Evolutionary conservation across 768 basidiomycete species (phyloP).

Genomic region (Cystobasidium ongulense): DNA sequence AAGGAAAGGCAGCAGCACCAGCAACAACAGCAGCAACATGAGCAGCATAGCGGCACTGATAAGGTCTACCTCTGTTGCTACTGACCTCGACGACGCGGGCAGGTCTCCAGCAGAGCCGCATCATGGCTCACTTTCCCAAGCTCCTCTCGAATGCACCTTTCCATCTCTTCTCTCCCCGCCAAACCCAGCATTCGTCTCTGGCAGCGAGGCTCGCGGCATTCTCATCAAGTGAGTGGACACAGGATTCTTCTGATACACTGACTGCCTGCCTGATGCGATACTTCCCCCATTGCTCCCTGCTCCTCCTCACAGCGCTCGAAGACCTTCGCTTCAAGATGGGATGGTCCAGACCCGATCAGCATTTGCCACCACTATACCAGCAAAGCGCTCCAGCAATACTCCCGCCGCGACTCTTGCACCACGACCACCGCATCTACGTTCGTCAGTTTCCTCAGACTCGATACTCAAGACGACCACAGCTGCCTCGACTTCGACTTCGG

Average conservation of each 20-base stretch:
- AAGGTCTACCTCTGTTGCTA: too few relatives aligned
- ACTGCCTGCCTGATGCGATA: too few relatives aligned
- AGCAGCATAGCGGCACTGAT: too few relatives aligned
- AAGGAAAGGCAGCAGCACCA: background rate
- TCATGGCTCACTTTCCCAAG: background rate
- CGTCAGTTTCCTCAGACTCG: conserved; percentile 8
- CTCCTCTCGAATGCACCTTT: conserved; percentile 14
- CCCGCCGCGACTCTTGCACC: background rate
- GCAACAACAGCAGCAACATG: too few relatives aligned
- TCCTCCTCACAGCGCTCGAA: background rate
- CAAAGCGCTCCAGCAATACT: background rate
- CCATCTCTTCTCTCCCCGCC: conserved; percentile 22
- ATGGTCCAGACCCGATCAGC: background rate
- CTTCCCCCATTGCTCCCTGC: too few relatives aligned
- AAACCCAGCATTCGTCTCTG: conserved; percentile 31
- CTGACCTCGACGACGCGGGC: too few relatives aligned
- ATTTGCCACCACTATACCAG: too few relatives aligned
- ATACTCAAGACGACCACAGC: background rate
- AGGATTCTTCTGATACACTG: too few relatives aligned
- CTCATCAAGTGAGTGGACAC: conserved; percentile 23
- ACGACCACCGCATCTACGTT: background rate
- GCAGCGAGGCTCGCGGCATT: conserved; percentile 19
- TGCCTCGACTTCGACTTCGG: too few relatives aligned
- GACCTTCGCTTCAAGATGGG: background rate
- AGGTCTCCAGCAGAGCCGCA: background rate